phyloP scores from a whole-genome alignment of 345 rosid genomes.

The Camelina hispida region DNA sequence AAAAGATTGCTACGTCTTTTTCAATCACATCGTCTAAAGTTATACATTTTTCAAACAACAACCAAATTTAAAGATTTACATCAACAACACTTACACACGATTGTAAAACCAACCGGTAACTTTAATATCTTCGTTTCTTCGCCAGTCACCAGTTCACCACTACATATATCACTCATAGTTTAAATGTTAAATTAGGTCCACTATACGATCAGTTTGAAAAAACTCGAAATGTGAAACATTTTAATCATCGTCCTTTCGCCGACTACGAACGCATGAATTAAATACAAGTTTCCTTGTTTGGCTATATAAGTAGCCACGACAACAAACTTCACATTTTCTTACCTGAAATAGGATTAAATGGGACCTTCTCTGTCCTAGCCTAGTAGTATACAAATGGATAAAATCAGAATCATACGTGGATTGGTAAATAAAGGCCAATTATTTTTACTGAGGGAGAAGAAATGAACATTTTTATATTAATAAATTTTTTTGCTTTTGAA shows the following conservation, averaged over 20 bases:
- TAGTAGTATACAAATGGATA: slow-evolving; percentile 21
- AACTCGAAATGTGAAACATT: not conserved
- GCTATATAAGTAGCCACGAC: slow-evolving; percentile 42
- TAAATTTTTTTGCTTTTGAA: slow-evolving; percentile 4
- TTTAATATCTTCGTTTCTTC: no score
- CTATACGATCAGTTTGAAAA: no score
- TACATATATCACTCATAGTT: no score
- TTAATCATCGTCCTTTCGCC: slow-evolving; percentile 17
- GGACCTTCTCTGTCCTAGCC: slow-evolving; percentile 21
- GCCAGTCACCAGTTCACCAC: no score
- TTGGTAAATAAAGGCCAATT: not conserved
- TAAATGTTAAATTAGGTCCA: no score
- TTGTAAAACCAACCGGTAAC: not conserved
- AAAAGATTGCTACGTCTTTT: slow-evolving; percentile 2
- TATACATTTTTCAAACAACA: not conserved
- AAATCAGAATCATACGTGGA: slow-evolving; percentile 26
- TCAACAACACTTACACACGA: not conserved
- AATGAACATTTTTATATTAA: not conserved
- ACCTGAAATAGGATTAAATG: slow-evolving; percentile 27
- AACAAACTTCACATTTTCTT: slow-evolving; percentile 11
- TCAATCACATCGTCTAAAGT: slow-evolving; percentile 1
- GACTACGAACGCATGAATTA: not conserved
- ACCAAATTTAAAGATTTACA: no score
- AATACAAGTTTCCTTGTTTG: slow-evolving; percentile 36
- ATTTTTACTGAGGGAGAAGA: not conserved